These are phyloP conservation scores for Tillandsia leiboldiana DNA, from an alignment of 176 grass and related monocot species.

Conservation along the genomic window DNA sequence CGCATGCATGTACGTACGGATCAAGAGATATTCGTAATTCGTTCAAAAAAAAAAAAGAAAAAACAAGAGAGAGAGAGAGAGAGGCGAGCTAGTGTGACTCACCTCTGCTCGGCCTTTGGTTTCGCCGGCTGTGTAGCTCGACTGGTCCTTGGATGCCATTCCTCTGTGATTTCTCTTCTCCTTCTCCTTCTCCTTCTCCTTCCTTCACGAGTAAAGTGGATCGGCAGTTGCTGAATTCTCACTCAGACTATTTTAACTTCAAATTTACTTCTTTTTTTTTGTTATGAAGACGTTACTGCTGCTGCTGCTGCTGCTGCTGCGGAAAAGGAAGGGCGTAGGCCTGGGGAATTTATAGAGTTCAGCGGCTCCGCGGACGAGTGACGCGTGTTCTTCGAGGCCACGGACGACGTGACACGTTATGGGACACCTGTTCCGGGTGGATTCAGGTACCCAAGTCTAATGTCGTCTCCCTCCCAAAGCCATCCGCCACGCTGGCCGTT, in stretches of 20 bases:
- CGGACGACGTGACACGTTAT: no score
- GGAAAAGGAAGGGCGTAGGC: neutral
- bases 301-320: neutral
- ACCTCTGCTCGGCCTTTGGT: conserved; percentile 66
- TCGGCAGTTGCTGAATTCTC: no score
- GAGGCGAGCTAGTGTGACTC: neutral
- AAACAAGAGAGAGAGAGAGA: neutral
- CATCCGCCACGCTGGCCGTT: no score
- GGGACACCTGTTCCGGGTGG: no score
- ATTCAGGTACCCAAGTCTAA: no score
- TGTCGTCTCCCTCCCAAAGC: no score
- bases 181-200: neutral
- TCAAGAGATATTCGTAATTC: neutral
- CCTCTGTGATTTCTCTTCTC: neutral
- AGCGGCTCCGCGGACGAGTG: neutral
- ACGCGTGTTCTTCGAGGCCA: neutral
- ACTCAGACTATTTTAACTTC: no score
- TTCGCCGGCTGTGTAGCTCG: conserved; percentile 47
- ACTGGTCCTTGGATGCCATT: conserved; percentile 58
- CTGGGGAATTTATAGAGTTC: neutral
- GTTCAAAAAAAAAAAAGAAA: neutral
- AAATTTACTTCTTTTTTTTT: no score
- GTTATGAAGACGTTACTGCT: neutral
- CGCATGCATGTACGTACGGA: neutral
- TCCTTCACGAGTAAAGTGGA: neutral